Evolutionary conservation across 2,329 filamentous ascomycete genomes (phyloP), one percentile per base, ranked within the genome.

Genomic region (Zasmidium cellare): DNA sequence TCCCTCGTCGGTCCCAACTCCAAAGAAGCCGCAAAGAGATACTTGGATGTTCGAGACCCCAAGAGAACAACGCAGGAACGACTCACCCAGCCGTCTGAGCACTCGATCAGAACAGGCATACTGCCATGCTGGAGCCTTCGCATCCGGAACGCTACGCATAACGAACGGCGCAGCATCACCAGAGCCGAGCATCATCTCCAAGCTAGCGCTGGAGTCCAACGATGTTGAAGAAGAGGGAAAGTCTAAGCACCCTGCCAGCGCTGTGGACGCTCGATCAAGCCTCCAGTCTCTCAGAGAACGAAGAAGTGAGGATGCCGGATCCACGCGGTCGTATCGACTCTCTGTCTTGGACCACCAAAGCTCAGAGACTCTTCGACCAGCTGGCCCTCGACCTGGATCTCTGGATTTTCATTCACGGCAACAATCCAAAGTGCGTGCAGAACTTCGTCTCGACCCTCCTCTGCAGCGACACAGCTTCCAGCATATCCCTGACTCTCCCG

Each of bases 111-210:
- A 80, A 11, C 67, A 75, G 53, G 72, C 76, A 9, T 76, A 76
- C 59, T 69, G 72, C 3, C 75, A 78, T 48, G 69, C 78, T 25
- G 77, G 78, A 3, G 69, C 67, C 25, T 71, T 77, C 53, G 69
- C 73, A 55, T 70, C 75, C 6, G 79, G 79, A 7, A 76, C 77
- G 2, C 69, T 81, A 9, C 71, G 75, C 18, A 73, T 81, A 18
- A 80, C 77, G 5, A 81, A 81, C 56, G 79, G 79, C 9, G 71
- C 74, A 16, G 71, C 76, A 9, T 80, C 79, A 2, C 79, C 79
- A 14, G 75, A 75, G 48, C 71, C 75, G 2, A 76, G 76, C 58
- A 65, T 73, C 50, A 59, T 59, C 16, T 55, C 57, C 3, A 59
- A 56, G 25, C 20, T 59, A 18, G 60, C 57, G 19, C 49, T 35